A percentile compares a stretch with the other conserved stretches of the same genome.
Evolutionary conservation across 2,329 filamentous ascomycete genomes (phyloP).

Genomic region (Rhexocercosporidium sp.): DNA sequence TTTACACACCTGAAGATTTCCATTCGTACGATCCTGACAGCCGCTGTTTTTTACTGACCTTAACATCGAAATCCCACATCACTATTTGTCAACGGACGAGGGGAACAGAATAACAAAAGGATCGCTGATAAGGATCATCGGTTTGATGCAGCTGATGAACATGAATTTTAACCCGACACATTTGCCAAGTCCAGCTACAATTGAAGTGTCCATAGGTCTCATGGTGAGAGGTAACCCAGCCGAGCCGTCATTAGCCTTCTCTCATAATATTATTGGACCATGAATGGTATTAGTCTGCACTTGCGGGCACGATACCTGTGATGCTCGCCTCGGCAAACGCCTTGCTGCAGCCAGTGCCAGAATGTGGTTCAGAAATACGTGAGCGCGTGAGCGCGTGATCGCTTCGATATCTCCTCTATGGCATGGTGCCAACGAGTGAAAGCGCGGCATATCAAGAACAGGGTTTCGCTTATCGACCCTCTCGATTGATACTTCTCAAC

Average conservation of each 20-base stretch:
- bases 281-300: neutral
- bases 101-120: neutral
- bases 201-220: neutral
- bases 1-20: no score
- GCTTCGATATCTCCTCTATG: neutral
- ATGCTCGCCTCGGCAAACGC: constrained; percentile 3
- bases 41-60: no score
- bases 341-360: neutral
- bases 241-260: constrained; percentile 3
- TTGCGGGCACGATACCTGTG: neutral
- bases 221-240: neutral
- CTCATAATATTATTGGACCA: neutral
- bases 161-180: neutral
- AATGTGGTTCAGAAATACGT: neutral
- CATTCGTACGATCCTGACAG: no score
- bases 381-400: neutral
- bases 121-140: neutral
- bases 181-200: neutral
- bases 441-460: neutral
- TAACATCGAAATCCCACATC: neutral
- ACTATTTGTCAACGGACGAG: neutral
- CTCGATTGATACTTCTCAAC: neutral
- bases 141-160: neutral
- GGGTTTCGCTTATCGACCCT: neutral
- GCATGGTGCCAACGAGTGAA: neutral